Base-by-base conservation (phyloP, 331 rosid species). In the Malus hybrid region DNA sequence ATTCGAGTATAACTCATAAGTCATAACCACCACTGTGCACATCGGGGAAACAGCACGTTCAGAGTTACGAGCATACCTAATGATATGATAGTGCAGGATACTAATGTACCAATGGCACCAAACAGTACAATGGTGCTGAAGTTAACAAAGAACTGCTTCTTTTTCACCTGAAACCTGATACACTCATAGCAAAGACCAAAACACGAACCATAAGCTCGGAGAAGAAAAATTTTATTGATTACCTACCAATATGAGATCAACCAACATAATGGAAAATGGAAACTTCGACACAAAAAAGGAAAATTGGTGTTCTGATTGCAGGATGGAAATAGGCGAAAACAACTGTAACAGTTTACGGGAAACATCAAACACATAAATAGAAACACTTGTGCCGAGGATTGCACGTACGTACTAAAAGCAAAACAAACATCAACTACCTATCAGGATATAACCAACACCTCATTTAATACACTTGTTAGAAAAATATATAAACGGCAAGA, bases 101-200 rank as follows among this genome's bases (percentile, higher is more conserved):
- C 79, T 71, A 95, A 76, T 81, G 99, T 92, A 66, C 99, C 99
- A 84, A 95, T 22, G 63, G 97, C 99, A 69, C 99, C 99, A 78
- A 95, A 95, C 81, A 90, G 55, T 77, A 85, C 74, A 69, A 95
- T 92, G 29, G 97, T 92, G 34, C 84, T 89, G 86, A 95, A 95
- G 81, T 95, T 92, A 4, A 81, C 88, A 72, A 95, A 95, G 82
- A 95, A 95, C 75, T 86, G 97, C 88, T 95, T 95, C 97, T 95
- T 95, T 83, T 95, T 95, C 80, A 95, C 99, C 83, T 95, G 99
- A 85, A 95, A 95, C 86, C 99, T 95, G 97, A 57, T 74, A 76
- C 34, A 73, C 52, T 79, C 50, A 83, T 60, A 81, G 57, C 42
- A 84, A 67, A 84, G 76, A 76, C 75, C 60, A 82, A 70, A 64